These are phyloP conservation scores for Suhomyces sp. DNA, from an alignment of 805 yeast genomes.

Conservation along the genomic window DNA sequence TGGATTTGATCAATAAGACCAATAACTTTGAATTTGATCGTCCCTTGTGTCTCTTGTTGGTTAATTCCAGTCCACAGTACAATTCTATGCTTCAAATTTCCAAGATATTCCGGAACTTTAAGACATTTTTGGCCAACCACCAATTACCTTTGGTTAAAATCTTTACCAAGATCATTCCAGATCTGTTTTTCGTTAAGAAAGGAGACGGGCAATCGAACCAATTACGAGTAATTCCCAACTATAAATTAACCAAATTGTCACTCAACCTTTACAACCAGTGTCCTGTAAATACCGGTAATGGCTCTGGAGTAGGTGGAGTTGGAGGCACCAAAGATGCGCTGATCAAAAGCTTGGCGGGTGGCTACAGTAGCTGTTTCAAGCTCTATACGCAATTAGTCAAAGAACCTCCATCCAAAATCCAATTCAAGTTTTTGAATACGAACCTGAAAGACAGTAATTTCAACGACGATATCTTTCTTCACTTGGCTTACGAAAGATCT, in stretches of 20 bases:
- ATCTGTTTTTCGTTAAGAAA: conserved; percentile 22
- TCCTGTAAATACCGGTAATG: conserved; percentile 25
- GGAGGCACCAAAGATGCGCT: not conserved
- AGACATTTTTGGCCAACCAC: conserved; percentile 31
- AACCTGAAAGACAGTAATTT: conserved; percentile 19
- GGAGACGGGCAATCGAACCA: conserved; percentile 11
- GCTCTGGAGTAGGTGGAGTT: not conserved
- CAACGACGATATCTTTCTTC: conserved; percentile 73
- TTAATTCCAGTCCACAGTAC: conserved; percentile 41
- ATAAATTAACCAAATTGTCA: conserved; percentile 43
- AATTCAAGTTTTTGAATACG: conserved; percentile 32
- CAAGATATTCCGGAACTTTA: conserved; percentile 46
- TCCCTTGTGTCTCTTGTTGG: conserved; percentile 52
- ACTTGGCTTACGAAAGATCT: conserved; percentile 81
- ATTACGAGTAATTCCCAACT: conserved; percentile 28
- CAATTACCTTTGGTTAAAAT: conserved; percentile 39
- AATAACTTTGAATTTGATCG: conserved; percentile 41
- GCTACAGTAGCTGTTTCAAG: not conserved
- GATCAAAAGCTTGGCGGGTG: not conserved
- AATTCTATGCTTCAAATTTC: conserved; percentile 47
- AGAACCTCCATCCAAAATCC: conserved; percentile 36
- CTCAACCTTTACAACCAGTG: conserved; percentile 58
- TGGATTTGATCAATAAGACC: conserved; percentile 40
- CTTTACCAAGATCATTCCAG: conserved; percentile 37
- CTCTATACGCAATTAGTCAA: conserved; percentile 33